Evolutionary conservation across 306 rosid species (phyloP), one percentile per base, ranked within the genome.

Genomic region (Glycyrrhiza uralensis): DNA sequence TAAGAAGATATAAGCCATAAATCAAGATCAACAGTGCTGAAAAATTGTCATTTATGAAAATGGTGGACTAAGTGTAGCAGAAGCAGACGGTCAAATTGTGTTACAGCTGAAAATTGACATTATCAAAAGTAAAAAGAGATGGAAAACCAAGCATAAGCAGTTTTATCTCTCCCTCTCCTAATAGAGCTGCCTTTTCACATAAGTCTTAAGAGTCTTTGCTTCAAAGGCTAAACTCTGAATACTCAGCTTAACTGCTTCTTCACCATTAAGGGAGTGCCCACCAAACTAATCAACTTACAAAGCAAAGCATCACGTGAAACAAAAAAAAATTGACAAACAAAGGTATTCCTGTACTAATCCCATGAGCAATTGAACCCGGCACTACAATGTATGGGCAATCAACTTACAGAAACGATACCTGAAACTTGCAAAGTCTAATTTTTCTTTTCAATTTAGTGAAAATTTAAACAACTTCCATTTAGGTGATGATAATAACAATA

Each of bases 141-240:
- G 39, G 26, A 26, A 80, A 75, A 35, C 70, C 45, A 58, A 73
- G 42, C 69, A 61, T 44, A 11, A 42, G 61, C 42, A 23, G 20
- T 24, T 41, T 39, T 12, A 38, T 28, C 39, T 1, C 46, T 14
- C 17, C 24, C 44, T 9, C 23, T 50, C n/a, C 50, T 5, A 3
- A 19, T 38, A 39, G 66, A 65, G 47, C 38, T 51, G 28, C 72
- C 74, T 30, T 41, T 41, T 19, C 62, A 67, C 6, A 26, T 12
- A 75, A 55, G 70, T 20, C 69, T 5, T 10, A 39, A 30, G 28
- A 61, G 13, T 14, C 54, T 62, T 54, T 55, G 33, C 65, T 30
- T 56, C 39, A 45, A 19, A 46, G 44, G 41, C 69, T 29, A 20
- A 62, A 69, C 65, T 20, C 32, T 6, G 64, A 66, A 66, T 29